Percentiles rank a stretch among this genome's conserved stretches.
Conservation (phyloP, 306 rosid species). For the Trifolium pratense region DNA sequence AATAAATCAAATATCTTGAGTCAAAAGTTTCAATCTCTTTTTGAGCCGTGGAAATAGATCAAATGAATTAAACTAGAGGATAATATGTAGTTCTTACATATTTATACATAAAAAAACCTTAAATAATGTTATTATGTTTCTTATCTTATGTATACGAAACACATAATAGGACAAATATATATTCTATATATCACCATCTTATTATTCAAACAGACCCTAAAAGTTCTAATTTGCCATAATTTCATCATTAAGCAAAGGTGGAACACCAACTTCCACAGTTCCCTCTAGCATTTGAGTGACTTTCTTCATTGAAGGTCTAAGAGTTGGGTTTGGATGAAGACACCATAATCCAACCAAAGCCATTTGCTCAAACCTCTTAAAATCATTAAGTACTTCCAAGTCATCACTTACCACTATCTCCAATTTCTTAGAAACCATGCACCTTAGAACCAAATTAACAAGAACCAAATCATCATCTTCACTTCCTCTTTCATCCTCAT, state of each 20-base stretch:
- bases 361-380: constrained; percentile 51
- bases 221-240: constrained; percentile 10
- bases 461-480: constrained; percentile 39
- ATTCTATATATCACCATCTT: too few relatives aligned
- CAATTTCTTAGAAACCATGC: constrained; percentile 28
- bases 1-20: too few relatives aligned
- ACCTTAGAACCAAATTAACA: constrained; percentile 40
- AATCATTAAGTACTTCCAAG: constrained; percentile 42
- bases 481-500: constrained; percentile 29
- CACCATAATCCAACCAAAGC: constrained; percentile 51
- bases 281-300: constrained; percentile 52
- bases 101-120: too few relatives aligned
- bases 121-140: too few relatives aligned
- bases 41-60: too few relatives aligned
- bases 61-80: too few relatives aligned
- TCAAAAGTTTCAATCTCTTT: too few relatives aligned
- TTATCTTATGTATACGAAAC: too few relatives aligned
- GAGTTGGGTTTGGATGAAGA: constrained; percentile 42
- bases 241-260: constrained; percentile 44
- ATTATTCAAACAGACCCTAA: neutral
- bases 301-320: constrained; percentile 52
- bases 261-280: constrained; percentile 43
- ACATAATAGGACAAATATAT: too few relatives aligned
- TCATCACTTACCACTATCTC: constrained; percentile 41
- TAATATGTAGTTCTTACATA: too few relatives aligned